Percentiles rank a stretch among this genome's conserved stretches.
Conservation (phyloP, 2,329 filamentous ascomycete genomes). For the Pseudonectria buxi region DNA sequence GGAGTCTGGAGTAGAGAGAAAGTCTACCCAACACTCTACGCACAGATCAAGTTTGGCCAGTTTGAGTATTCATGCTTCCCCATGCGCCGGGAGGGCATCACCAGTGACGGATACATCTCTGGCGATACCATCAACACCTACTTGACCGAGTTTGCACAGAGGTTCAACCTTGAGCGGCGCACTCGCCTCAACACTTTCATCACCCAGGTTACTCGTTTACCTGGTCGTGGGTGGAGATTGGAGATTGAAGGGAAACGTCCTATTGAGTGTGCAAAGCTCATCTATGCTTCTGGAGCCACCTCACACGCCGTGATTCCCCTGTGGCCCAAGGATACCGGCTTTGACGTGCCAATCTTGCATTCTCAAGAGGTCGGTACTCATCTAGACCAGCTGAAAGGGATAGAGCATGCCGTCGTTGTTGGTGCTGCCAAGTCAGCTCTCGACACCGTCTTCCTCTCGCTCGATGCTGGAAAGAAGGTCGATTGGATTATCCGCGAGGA, state of each 20-base stretch:
- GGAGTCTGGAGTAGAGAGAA: constrained; percentile 21
- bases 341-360: constrained; percentile 22
- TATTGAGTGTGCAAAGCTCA: constrained; percentile 16
- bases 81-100: constrained; percentile 25
- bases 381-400: no score
- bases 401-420: no score
- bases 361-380: constrained; percentile 7
- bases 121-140: constrained; percentile 24
- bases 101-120: constrained; percentile 21
- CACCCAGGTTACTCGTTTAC: constrained; percentile 6
- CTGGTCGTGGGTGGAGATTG: constrained; percentile 19
- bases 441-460: no score
- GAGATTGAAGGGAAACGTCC: constrained; percentile 9
- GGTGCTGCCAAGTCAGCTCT: no score
- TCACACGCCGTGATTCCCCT: constrained; percentile 18
- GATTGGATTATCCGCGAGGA: no score
- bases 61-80: constrained; percentile 30
- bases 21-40: constrained; percentile 24
- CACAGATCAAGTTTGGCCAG: constrained; percentile 25
- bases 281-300: constrained; percentile 16
- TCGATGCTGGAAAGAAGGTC: no score
- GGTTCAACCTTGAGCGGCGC: constrained; percentile 14
- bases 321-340: constrained; percentile 13
- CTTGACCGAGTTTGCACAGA: constrained; percentile 21
- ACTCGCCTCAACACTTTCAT: constrained; percentile 12